Evolutionary conservation across 768 basidiomycete species (phyloP).

Genomic region (Leucocoprinus leucothites): DNA sequence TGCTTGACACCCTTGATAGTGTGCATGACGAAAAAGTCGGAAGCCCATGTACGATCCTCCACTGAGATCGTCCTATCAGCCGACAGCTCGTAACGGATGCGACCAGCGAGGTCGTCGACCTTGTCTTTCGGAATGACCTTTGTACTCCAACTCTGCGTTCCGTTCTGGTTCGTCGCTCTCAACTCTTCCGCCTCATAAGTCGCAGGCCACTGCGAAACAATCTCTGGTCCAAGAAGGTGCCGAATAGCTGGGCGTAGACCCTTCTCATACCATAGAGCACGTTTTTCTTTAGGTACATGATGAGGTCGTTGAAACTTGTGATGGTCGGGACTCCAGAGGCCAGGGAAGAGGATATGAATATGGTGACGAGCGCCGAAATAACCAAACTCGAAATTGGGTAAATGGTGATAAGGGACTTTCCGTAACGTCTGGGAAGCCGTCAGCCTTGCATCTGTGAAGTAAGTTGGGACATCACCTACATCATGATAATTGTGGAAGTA

Average conservation of each 20-base stretch:
- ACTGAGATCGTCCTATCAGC: no score
- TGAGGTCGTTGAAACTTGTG: neutral
- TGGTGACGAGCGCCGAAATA: neutral
- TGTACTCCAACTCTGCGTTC: constrained; percentile 20
- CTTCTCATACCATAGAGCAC: constrained; percentile 18
- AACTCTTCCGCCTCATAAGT: constrained; percentile 18
- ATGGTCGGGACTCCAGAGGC: constrained; percentile 14
- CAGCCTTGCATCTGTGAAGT: no score
- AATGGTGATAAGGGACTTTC: neutral
- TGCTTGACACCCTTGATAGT: constrained; percentile 14
- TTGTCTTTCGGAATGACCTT: constrained; percentile 16
- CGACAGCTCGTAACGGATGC: no score
- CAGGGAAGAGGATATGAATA: constrained; percentile 22
- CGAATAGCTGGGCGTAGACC: constrained; percentile 23
- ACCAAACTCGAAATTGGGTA: neutral
- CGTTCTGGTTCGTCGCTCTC: no score
- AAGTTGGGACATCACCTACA: no score
- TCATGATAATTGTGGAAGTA: neutral
- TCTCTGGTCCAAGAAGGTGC: neutral
- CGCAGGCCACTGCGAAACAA: constrained; percentile 23
- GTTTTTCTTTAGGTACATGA: constrained; percentile 10
- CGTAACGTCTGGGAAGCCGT: no score
- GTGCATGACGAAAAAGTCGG: constrained; percentile 11
- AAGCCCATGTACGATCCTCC: no score
- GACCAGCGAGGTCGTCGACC: neutral